Percentiles rank a stretch among this genome's conserved stretches.
phyloP scores from a whole-genome alignment of 768 basidiomycete species.

The Pulveroboletus sp. region DNA sequence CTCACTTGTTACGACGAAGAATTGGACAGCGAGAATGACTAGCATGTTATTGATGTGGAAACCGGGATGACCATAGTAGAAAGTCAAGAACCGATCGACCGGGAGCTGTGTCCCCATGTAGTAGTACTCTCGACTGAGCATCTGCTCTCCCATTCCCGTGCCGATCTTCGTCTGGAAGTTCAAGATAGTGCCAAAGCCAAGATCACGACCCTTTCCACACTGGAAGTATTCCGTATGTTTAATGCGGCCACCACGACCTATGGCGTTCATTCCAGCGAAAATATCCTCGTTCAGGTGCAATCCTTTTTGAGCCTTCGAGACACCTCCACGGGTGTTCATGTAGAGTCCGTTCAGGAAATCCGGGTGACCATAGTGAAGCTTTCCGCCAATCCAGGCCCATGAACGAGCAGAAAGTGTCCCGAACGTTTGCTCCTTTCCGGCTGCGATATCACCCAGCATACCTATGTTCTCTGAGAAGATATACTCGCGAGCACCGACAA shows the following conservation, averaged over 20 bases:
- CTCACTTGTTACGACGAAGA: slow-evolving; percentile 89
- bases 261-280: slow-evolving; percentile 98
- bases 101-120: slow-evolving; percentile 97
- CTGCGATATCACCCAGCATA: slow-evolving; percentile 96
- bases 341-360: slow-evolving; percentile 98
- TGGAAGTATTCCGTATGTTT: slow-evolving; percentile 99
- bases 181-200: slow-evolving; percentile 97
- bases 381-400: slow-evolving; percentile 96
- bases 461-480: slow-evolving; percentile 99
- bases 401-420: slow-evolving; percentile 95
- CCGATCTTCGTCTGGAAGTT: slow-evolving; percentile 99
- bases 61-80: slow-evolving; percentile 98
- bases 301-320: slow-evolving; percentile 99
- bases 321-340: slow-evolving; percentile 97
- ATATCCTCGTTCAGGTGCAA: slow-evolving; percentile 99
- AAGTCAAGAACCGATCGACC: slow-evolving; percentile 97
- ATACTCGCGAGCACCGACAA: slow-evolving; percentile 98
- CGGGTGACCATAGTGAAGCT: slow-evolving; percentile 98
- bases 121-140: slow-evolving; percentile 99
- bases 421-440: slow-evolving; percentile 99
- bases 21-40: slow-evolving; percentile 93
- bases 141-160: slow-evolving; percentile 99
- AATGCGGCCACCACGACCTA: slow-evolving; percentile 94
- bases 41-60: slow-evolving; percentile 99
- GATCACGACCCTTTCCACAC: slow-evolving; percentile 97